Evolutionary conservation across 73 alveolate genomes (phyloP).

Genomic region (Tetrahymena borealis): DNA sequence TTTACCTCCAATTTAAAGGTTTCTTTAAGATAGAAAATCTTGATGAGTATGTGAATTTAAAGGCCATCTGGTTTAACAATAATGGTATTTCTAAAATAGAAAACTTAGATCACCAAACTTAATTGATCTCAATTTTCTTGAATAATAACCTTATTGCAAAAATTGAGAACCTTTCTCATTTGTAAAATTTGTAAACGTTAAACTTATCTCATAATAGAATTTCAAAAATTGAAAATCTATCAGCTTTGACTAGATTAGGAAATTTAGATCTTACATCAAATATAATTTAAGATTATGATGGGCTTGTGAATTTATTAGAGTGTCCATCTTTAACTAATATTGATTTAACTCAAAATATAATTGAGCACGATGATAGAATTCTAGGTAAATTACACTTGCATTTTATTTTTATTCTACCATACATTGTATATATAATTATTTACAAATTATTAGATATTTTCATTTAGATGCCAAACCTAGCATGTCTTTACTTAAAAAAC

Average conservation of each 20-base stretch:
- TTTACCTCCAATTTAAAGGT: conserved; percentile 85
- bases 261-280: conserved; percentile 48
- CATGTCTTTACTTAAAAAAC: conserved; percentile 79
- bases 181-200: conserved; percentile 59
- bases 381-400: conserved; percentile 73
- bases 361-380: conserved; percentile 12
- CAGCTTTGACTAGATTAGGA: background rate
- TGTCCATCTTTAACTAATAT: conserved; percentile 59
- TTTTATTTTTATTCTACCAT: background rate
- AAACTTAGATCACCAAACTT: conserved; percentile 61
- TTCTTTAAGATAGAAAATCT: conserved; percentile 78
- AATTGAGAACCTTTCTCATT: conserved; percentile 62
- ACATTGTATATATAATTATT: background rate
- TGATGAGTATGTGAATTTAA: conserved; percentile 71
- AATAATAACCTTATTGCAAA: conserved; percentile 77
- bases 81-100: conserved; percentile 85
- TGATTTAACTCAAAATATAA: conserved; percentile 75
- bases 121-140: conserved; percentile 70
- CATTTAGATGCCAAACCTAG: conserved; percentile 72
- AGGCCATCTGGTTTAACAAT: conserved; percentile 82
- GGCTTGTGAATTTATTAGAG: conserved; percentile 66
- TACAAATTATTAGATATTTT: conserved; percentile 64
- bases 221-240: conserved; percentile 60
- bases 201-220: conserved; percentile 79
- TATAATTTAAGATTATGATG: conserved; percentile 44